These are phyloP conservation scores for Argentina anserina DNA, from an alignment of 306 rosid species.

Conservation along the genomic window DNA sequence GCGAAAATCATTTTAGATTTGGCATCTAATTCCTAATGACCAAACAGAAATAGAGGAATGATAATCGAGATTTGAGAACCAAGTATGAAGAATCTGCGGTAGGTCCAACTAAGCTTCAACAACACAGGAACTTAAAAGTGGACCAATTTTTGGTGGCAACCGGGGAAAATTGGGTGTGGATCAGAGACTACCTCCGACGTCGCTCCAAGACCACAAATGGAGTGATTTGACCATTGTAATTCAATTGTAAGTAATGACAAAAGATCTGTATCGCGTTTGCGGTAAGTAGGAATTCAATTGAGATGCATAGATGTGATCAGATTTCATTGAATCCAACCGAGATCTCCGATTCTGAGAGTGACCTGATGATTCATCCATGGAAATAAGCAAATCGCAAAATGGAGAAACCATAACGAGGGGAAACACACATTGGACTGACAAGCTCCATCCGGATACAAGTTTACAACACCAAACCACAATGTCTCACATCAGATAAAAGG, in stretches of 20 bases:
- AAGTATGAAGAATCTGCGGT: neutral
- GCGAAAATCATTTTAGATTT: neutral
- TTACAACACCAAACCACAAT: slow-evolving; percentile 9
- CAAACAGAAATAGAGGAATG: neutral
- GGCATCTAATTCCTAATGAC: neutral
- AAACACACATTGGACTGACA: neutral
- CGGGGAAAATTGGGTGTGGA: neutral
- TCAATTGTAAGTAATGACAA: neutral
- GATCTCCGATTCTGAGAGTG: neutral
- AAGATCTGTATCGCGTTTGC: neutral
- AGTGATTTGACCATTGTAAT: neutral
- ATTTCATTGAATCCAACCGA: neutral
- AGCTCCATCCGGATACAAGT: slow-evolving; percentile 2
- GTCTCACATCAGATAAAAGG: neutral
- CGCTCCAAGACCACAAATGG: neutral
- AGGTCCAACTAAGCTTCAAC: neutral
- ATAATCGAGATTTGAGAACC: neutral
- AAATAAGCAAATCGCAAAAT: neutral
- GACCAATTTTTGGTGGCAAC: neutral
- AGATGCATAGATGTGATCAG: neutral
- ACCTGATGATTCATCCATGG: neutral
- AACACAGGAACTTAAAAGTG: neutral
- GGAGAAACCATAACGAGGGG: neutral
- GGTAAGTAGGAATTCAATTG: neutral
- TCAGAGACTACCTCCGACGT: neutral